Evolutionary conservation across 73 alveolate species (phyloP), one percentile per base, ranked within the genome.

Genomic region (Durusdinium trenchii): DNA sequence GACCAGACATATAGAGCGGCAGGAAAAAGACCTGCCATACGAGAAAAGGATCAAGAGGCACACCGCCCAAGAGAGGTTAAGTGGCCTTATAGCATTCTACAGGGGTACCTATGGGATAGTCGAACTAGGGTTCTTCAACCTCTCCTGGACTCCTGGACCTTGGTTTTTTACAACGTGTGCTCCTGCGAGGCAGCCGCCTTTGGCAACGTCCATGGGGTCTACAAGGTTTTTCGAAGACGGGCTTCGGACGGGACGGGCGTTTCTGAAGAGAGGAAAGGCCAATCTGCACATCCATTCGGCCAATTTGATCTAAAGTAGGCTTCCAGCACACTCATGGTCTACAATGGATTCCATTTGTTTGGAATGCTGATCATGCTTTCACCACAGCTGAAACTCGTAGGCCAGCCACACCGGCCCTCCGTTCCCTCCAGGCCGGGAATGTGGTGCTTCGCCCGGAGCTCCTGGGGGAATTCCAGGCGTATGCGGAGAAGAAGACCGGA

Each of bases 151-250:
- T 36, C 43, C 35, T 75, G 51, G 69, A 75, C 35, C 86, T 30
- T 30, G 35, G 83, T n/a, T 40, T 26, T 26, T 46, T 69, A 46
- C 36, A 12, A 40, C 3, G 73, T 23, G 30, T 23, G n/a, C 30
- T 60, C 73, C 26, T n/a, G 60, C 62, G 3, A 61, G 85, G 95
- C 99, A 0, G 99, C 99, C 23, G 99, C 99, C 36, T 94, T 94
- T 57, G 99, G 99, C 23, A 94, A 94, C 73, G 99, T 94, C 57
- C 99, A 94, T 40, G 99, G 99, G 42, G 99, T 94, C 62, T 94
- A 94, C 86, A 94, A 94, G 99, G 98, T 61, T 38, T 0, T 5
- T 43, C 35, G 23, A 28, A 26, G 7, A 7, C 38, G 35, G 26
- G 3, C 46, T 71, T 71, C 28, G 48, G 48, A 12, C 18, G 18